phyloP scores from a whole-genome alignment of 768 basidiomycete genomes.

The Suillus subluteus region DNA sequence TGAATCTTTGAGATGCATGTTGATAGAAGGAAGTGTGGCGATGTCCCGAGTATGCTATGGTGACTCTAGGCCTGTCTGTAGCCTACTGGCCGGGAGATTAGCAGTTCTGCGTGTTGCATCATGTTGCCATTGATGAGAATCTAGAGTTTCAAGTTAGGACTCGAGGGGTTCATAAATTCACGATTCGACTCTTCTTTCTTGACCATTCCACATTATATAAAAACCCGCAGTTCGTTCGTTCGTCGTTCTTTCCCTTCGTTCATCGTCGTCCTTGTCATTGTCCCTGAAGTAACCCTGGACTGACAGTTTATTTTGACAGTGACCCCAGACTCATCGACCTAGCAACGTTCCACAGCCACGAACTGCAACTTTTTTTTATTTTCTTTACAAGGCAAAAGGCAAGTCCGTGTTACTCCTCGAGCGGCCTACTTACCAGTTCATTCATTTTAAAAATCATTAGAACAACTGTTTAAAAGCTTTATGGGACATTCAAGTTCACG shows the following conservation, averaged over 20 bases:
- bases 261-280: not conserved
- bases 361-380: not conserved
- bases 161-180: not conserved
- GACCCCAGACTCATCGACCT: constrained; percentile 6
- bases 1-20: not conserved
- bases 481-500: constrained; percentile 7
- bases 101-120: constrained; percentile 4
- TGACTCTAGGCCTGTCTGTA: not conserved
- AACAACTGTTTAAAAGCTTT: not conserved
- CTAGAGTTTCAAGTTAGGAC: not conserved
- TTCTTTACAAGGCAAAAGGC: not conserved
- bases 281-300: not conserved
- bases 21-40: constrained; percentile 1
- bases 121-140: constrained; percentile 4
- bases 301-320: constrained; percentile 6
- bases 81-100: not conserved
- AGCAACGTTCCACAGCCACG: constrained; percentile 9
- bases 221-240: not conserved
- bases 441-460: not conserved
- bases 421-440: not conserved
- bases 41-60: constrained; percentile 1
- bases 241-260: not conserved
- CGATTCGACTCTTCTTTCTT: constrained; percentile 1
- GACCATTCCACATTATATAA: not conserved
- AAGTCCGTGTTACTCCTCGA: not conserved